Evolutionary conservation across 140 eudicot genomes (phyloP).

Genomic region (Anethum foeniculum): DNA sequence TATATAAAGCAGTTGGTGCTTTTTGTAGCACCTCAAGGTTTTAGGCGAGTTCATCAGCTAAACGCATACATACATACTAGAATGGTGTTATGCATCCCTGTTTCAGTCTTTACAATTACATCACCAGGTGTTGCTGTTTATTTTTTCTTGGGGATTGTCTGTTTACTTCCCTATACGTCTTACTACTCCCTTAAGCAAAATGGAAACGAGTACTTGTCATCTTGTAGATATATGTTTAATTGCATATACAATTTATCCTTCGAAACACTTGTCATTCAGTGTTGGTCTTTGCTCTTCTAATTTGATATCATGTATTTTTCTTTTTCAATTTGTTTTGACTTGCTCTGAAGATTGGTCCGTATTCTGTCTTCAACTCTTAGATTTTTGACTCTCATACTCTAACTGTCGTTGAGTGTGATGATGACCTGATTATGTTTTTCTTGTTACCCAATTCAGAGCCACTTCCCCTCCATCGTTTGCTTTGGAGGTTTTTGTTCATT

Average conservation of each 20-base stretch:
- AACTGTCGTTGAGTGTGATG: neutral
- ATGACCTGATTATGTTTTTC: conserved; percentile 1
- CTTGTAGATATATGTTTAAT: neutral
- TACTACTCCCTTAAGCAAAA: neutral
- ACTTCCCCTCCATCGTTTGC: conserved; percentile 99
- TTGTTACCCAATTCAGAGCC: conserved; percentile 42
- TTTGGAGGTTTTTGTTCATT: conserved; percentile 84
- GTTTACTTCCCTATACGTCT: neutral
- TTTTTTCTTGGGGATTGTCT: neutral
- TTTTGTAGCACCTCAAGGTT: neutral
- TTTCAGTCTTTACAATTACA: neutral
- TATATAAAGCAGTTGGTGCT: neutral
- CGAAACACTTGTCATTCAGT: neutral
- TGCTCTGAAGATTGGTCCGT: neutral
- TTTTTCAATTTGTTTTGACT: neutral
- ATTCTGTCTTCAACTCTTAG: neutral
- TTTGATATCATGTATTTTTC: neutral
- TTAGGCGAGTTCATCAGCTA: neutral
- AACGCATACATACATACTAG: neutral
- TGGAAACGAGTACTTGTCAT: neutral
- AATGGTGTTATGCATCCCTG: neutral
- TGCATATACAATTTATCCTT: neutral
- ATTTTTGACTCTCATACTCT: neutral
- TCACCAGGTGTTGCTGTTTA: neutral
- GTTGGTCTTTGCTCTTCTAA: neutral